Conservation (phyloP, 805 yeast genomes). For the Saccharomycopsis selenospora region DNA sequence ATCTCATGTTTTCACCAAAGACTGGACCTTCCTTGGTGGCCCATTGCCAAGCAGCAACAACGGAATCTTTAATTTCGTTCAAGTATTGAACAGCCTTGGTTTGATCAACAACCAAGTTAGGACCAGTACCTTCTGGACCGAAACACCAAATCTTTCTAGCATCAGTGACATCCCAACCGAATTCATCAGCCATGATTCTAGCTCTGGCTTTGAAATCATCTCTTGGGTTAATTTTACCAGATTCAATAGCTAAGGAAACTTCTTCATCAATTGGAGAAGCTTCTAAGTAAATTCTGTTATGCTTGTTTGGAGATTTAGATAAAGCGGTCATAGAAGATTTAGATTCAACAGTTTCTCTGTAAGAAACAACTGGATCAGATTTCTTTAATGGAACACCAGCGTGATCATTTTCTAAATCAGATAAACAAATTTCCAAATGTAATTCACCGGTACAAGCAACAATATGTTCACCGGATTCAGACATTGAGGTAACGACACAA, state of each 20-base stretch:
- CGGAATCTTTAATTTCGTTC: slow-evolving; percentile 98
- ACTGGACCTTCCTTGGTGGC: slow-evolving; percentile 99
- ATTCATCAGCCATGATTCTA: slow-evolving; percentile 96
- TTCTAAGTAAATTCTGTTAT: slow-evolving; percentile 97
- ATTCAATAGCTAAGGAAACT: slow-evolving; percentile 84
- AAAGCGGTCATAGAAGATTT: slow-evolving; percentile 94
- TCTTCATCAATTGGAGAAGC: slow-evolving; percentile 97
- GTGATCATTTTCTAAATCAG: slow-evolving; percentile 95
- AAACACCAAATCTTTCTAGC: slow-evolving; percentile 99
- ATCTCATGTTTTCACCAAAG: slow-evolving; percentile 94
- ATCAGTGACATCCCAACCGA: slow-evolving; percentile 99
- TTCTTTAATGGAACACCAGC: slow-evolving; percentile 98
- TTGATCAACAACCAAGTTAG: slow-evolving; percentile 98
- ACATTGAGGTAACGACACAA: slow-evolving; percentile 84
- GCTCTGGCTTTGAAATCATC: slow-evolving; percentile 99
- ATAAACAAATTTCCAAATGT: slow-evolving; percentile 96
- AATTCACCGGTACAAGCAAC: slow-evolving; percentile 99
- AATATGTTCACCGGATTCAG: slow-evolving; percentile 97
- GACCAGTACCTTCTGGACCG: slow-evolving; percentile 99
- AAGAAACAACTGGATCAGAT: slow-evolving; percentile 96
- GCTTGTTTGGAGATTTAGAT: slow-evolving; percentile 99
- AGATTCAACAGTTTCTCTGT: slow-evolving; percentile 95
- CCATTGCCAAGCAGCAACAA: slow-evolving; percentile 99
- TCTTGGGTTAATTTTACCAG: slow-evolving; percentile 86
- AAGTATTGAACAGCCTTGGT: slow-evolving; percentile 99